phyloP scores from a whole-genome alignment of 2,329 filamentous ascomycete genomes.

The Monosporascus sp. region DNA sequence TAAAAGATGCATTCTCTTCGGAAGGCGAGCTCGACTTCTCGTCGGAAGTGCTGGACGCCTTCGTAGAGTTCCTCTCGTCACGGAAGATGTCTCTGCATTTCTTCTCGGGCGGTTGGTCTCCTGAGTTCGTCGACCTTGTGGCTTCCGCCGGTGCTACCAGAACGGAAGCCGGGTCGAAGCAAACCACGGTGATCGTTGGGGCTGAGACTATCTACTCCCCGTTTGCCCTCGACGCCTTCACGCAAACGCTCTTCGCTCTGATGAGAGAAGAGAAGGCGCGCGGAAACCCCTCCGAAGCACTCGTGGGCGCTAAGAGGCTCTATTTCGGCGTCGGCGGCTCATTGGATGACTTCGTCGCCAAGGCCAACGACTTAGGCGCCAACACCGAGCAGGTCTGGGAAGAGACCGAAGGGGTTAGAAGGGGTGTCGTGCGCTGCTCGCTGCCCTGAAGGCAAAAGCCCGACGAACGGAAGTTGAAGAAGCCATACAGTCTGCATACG shows the following conservation, averaged over 20 bases:
- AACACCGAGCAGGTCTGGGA: slow-evolving; percentile 48
- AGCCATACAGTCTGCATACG: background rate
- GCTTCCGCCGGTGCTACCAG: slow-evolving; percentile 11
- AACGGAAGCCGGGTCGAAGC: slow-evolving; percentile 23
- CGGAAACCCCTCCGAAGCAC: slow-evolving; percentile 48
- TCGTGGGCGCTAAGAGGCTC: slow-evolving; percentile 72
- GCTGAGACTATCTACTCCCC: slow-evolving; percentile 84
- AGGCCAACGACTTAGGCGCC: slow-evolving; percentile 44
- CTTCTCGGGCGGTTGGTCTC: slow-evolving; percentile 71
- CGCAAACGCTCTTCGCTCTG: slow-evolving; percentile 55
- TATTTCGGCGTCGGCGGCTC: slow-evolving; percentile 85
- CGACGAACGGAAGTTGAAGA: background rate
- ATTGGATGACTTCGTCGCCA: slow-evolving; percentile 65
- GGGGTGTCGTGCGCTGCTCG: slow-evolving; percentile 53
- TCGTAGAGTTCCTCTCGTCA: slow-evolving; percentile 47
- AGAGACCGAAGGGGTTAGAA: slow-evolving; percentile 56
- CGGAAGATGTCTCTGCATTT: slow-evolving; percentile 57
- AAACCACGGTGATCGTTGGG: slow-evolving; percentile 56
- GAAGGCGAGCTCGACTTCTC: slow-evolving; percentile 58
- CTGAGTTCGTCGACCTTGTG: slow-evolving; percentile 58
- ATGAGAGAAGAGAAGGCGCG: slow-evolving; percentile 34
- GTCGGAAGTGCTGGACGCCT: slow-evolving; percentile 51
- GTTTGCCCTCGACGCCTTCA: slow-evolving; percentile 63
- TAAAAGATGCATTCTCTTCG: slow-evolving; percentile 42
- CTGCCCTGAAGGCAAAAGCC: slow-evolving; percentile 22